phyloP scores from a whole-genome alignment of 305 asterid genomes.

The Fraxinus latifolia region DNA sequence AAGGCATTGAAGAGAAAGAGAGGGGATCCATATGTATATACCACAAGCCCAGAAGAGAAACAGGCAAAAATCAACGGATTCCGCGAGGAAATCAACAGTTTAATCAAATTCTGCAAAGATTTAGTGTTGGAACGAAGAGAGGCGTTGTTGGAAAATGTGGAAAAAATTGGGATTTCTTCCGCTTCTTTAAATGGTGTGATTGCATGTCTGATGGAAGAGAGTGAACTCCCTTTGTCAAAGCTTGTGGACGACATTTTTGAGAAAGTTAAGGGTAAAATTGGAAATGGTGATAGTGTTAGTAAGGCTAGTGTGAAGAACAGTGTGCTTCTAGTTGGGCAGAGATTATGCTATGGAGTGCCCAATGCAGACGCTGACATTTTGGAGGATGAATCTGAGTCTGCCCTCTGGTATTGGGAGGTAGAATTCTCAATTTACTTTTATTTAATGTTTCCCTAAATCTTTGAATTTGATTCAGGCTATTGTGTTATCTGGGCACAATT shows the following conservation, averaged over 20 bases:
- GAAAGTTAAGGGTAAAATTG: slow-evolving; percentile 42
- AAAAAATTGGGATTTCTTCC: slow-evolving; percentile 23
- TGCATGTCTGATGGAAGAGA: slow-evolving; percentile 81
- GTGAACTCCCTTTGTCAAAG: slow-evolving; percentile 64
- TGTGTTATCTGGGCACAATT: neutral
- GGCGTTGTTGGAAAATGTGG: slow-evolving; percentile 32
- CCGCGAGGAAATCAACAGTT: slow-evolving; percentile 46
- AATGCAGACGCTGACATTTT: slow-evolving; percentile 72
- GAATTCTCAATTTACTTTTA: neutral
- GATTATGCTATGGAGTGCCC: slow-evolving; percentile 60
- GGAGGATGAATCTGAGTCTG: slow-evolving; percentile 72
- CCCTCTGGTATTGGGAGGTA: slow-evolving; percentile 99
- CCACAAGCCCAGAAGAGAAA: slow-evolving; percentile 40
- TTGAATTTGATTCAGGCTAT: neutral
- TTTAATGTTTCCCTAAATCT: neutral
- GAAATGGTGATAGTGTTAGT: slow-evolving; percentile 34
- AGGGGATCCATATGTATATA: slow-evolving; percentile 17
- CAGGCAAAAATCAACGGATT: slow-evolving; percentile 33
- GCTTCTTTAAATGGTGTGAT: slow-evolving; percentile 39
- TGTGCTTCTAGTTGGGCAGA: slow-evolving; percentile 70
- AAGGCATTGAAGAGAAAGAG: slow-evolving; percentile 50
- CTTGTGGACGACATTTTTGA: slow-evolving; percentile 61
- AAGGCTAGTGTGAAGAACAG: slow-evolving; percentile 64
- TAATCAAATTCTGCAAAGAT: slow-evolving; percentile 41
- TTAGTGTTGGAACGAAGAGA: slow-evolving; percentile 27